A percentile compares a stretch with the other conserved stretches of the same genome.
These are phyloP conservation scores for Bigelowiella natans DNA, from an alignment of 78 protist genomes.

Conservation along the genomic window DNA sequence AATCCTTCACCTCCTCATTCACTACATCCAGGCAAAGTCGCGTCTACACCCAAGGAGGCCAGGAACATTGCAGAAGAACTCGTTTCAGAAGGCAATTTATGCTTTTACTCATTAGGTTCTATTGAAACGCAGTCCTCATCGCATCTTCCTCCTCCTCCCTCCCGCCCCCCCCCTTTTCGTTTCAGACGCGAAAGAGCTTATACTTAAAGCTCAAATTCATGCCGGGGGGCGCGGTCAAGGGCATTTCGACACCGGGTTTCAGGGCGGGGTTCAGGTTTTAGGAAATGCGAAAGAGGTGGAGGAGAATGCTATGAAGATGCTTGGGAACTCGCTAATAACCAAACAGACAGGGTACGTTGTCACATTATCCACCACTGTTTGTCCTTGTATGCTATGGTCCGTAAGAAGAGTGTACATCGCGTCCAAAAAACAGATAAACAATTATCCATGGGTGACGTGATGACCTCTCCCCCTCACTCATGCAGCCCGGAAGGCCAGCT, in stretches of 20 bases:
- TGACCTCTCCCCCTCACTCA: neutral
- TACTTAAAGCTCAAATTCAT: conserved; percentile 29
- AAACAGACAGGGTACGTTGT: conserved; percentile 60
- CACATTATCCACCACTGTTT: neutral
- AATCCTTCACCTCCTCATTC: neutral
- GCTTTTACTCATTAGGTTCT: neutral
- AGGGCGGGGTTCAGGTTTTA: conserved; percentile 82
- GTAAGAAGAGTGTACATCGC: neutral
- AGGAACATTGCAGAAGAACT: neutral
- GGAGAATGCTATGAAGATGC: conserved; percentile 64
- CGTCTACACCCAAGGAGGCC: neutral
- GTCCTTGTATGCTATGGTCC: neutral
- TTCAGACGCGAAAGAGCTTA: neutral
- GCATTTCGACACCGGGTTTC: conserved; percentile 65
- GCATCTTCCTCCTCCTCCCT: too few relatives aligned
- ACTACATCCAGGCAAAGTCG: neutral
- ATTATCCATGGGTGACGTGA: neutral
- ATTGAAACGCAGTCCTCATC: too few relatives aligned
- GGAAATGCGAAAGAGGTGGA: conserved; percentile 22
- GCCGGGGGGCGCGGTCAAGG: conserved; percentile 98
- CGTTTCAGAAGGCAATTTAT: neutral
- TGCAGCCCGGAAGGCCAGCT: neutral
- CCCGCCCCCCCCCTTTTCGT: neutral
- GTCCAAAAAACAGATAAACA: neutral
- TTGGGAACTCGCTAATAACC: conserved; percentile 78